Percentiles rank a stretch among this genome's conserved stretches.
These are phyloP conservation scores for Clonostachys rhizophaga DNA, from an alignment of 2,329 filamentous ascomycete genomes.

Conservation along the genomic window DNA sequence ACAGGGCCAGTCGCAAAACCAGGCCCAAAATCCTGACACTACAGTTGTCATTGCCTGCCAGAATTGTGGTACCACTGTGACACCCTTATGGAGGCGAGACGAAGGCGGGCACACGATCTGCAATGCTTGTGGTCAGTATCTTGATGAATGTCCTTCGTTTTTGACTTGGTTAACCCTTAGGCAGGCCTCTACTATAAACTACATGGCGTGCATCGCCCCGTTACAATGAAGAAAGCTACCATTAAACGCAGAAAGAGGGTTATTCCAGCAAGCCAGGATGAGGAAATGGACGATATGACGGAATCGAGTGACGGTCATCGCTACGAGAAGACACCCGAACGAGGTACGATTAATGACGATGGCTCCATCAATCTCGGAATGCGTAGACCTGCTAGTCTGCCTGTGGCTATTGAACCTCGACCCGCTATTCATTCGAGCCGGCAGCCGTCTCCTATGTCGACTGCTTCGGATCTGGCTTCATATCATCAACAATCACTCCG, in stretches of 20 bases:
- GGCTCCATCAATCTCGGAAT: constrained; percentile 61
- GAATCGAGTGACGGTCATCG: constrained; percentile 33
- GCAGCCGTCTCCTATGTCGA: constrained; percentile 36
- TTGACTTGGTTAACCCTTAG: constrained; percentile 3
- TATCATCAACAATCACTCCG: constrained; percentile 42
- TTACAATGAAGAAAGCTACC: constrained; percentile 98
- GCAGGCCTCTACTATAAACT: constrained; percentile 95
- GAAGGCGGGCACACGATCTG: constrained; percentile 95
- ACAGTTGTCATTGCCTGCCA: constrained; percentile 79
- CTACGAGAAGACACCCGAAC: constrained; percentile 34
- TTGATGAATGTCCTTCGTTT: no score
- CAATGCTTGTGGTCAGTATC: constrained; percentile 85
- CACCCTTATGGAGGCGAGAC: constrained; percentile 90
- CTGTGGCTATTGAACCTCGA: constrained; percentile 41
- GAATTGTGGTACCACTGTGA: constrained; percentile 95
- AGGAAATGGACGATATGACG: constrained; percentile 42
- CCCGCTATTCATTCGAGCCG: constrained; percentile 33
- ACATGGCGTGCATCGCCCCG: constrained; percentile 86
- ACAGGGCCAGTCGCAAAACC: constrained; percentile 6
- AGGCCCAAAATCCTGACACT: constrained; percentile 19
- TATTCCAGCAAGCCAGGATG: constrained; percentile 66
- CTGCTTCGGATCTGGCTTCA: constrained; percentile 38
- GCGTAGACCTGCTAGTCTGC: constrained; percentile 39
- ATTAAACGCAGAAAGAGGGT: constrained; percentile 96
- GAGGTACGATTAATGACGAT: constrained; percentile 56